Evolutionary conservation across 495 filamentous ascomycete species (phyloP).

Genomic region (Penicillium canariense): DNA sequence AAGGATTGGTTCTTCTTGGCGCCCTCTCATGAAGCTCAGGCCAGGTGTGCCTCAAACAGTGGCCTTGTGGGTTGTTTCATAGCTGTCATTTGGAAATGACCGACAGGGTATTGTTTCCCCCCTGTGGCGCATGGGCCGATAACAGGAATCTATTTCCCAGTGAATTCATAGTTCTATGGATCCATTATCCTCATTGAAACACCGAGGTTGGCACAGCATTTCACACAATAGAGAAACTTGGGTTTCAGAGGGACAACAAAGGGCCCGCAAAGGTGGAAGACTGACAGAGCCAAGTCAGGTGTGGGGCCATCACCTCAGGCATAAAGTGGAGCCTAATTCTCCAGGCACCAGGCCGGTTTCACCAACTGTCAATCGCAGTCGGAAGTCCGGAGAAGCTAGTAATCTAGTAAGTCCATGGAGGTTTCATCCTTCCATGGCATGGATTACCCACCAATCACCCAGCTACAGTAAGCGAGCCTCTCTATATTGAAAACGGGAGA

Average conservation of each 20-base stretch:
- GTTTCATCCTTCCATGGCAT: not conserved
- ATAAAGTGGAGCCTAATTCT: too few species aligned
- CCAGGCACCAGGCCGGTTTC: too few species aligned
- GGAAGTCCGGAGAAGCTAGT: not conserved
- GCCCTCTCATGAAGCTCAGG: not conserved
- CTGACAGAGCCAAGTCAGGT: too few species aligned
- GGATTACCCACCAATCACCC: not conserved
- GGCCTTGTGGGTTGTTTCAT: slow-evolving; percentile 17
- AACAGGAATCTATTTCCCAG: too few species aligned
- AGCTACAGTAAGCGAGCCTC: not conserved
- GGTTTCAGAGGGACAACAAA: too few species aligned
- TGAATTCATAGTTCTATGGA: too few species aligned
- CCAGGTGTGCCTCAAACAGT: slow-evolving; percentile 8
- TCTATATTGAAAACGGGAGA: not conserved
- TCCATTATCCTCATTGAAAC: too few species aligned
- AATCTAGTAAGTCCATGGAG: not conserved
- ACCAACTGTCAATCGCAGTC: too few species aligned
- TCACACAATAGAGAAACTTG: too few species aligned
- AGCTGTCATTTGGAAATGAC: slow-evolving; percentile 19
- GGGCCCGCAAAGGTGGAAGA: too few species aligned
- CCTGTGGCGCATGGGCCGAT: not conserved
- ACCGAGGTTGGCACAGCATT: too few species aligned
- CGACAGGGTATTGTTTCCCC: not conserved
- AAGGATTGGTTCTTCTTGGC: not conserved
- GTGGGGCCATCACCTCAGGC: too few species aligned